Evolutionary conservation across 495 filamentous ascomycete genomes (phyloP).

Genomic region (Penicillium lividum): DNA sequence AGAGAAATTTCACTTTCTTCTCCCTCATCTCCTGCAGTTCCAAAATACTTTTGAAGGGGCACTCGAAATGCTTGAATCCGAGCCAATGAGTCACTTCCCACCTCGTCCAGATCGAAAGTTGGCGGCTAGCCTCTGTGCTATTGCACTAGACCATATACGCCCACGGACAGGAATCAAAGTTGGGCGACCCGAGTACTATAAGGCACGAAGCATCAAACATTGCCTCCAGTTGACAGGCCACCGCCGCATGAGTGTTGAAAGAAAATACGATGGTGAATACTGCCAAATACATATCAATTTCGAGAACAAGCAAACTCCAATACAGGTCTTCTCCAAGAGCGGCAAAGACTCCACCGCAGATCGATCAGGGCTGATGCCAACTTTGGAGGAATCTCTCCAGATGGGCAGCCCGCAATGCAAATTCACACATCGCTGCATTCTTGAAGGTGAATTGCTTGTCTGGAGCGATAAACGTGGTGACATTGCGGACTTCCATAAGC

Average conservation of each 20-base stretch:
- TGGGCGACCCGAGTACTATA: conserved; percentile 68
- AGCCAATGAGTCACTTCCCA: conserved; percentile 43
- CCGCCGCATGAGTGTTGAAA: conserved; percentile 68
- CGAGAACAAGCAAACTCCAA: conserved; percentile 49
- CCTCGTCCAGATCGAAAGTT: conserved; percentile 37
- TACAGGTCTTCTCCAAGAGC: conserved; percentile 88
- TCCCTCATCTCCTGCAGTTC: conserved; percentile 65
- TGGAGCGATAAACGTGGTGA: conserved; percentile 63
- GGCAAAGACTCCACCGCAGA: conserved; percentile 84
- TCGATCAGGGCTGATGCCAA: conserved; percentile 58
- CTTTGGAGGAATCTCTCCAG: conserved; percentile 52
- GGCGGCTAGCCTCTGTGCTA: conserved; percentile 32
- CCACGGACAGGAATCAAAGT: conserved; percentile 73
- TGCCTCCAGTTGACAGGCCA: conserved; percentile 62
- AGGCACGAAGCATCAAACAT: conserved; percentile 76
- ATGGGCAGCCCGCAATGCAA: conserved; percentile 57
- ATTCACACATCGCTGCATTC: conserved; percentile 64
- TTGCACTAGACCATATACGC: conserved; percentile 53
- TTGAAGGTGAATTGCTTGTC: conserved; percentile 82
- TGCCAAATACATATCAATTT: conserved; percentile 84
- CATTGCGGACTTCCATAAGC: conserved; percentile 73
- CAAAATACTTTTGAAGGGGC: conserved; percentile 61
- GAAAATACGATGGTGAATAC: conserved; percentile 87
- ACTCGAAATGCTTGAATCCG: conserved; percentile 43
- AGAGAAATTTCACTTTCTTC: conserved; percentile 54